These are phyloP conservation scores for Pythium vanterpoolii DNA, from an alignment of 352 stramenopile species.

Conservation along the genomic window DNA sequence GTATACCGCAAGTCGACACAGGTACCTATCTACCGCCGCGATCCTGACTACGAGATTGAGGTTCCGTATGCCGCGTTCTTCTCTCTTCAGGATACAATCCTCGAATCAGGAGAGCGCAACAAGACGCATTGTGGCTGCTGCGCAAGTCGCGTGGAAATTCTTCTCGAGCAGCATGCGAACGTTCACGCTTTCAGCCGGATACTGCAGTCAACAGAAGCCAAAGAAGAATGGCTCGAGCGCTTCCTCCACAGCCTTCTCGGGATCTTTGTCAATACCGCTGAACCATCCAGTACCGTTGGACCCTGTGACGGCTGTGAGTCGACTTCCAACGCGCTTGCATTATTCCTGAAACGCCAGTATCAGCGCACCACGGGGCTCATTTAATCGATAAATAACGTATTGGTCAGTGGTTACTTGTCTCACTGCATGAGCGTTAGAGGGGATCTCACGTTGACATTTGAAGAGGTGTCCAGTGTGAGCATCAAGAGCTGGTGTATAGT, in stretches of 20 bases:
- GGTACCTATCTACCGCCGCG: neutral
- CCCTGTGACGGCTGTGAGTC: neutral
- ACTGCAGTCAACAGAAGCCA: neutral
- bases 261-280: neutral
- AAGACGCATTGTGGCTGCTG: neutral
- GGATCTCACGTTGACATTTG: no score
- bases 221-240: neutral
- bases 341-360: conserved; percentile 4
- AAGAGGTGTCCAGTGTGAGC: no score
- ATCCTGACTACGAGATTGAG: conserved; percentile 4
- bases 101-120: neutral
- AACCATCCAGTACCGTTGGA: no score
- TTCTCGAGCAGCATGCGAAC: neutral
- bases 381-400: no score
- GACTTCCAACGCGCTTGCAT: neutral
- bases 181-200: neutral
- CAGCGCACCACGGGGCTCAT: conserved; percentile 1
- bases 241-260: conserved; percentile 1
- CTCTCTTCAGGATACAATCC: neutral
- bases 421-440: no score
- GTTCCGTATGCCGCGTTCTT: conserved; percentile 1
- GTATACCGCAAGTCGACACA: neutral
- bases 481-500: no score
- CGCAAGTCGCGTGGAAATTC: neutral
- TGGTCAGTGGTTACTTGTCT: no score